Percentiles rank a stretch among this genome's conserved stretches.
Conservation (phyloP, 345 rosid genomes). For the Gossypium arboreum region DNA sequence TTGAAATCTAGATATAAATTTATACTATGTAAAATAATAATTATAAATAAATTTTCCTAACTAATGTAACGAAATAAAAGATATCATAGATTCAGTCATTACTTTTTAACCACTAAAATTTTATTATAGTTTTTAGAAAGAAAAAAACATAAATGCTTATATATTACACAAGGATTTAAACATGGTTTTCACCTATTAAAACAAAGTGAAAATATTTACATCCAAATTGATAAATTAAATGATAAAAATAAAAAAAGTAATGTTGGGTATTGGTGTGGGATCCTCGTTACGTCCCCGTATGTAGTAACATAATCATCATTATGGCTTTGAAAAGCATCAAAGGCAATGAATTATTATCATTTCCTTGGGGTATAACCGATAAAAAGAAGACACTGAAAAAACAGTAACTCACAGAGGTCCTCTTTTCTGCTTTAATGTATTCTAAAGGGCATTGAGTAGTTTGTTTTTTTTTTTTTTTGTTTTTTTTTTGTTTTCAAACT, state of each 20-base stretch:
- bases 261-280: background rate
- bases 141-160: too few species aligned
- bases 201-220: too few species aligned
- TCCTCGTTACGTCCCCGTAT: background rate
- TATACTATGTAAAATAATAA: too few species aligned
- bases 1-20: too few species aligned
- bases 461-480: constrained; percentile 17
- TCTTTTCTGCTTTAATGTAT: constrained; percentile 23
- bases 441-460: constrained; percentile 23
- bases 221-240: background rate
- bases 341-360: constrained; percentile 15
- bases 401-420: constrained; percentile 4
- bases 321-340: constrained; percentile 21
- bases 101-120: too few species aligned
- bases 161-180: too few species aligned
- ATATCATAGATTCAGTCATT: too few species aligned
- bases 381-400: background rate
- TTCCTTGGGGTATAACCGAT: constrained; percentile 23
- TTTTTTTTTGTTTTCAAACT: constrained; percentile 24
- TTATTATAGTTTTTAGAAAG: too few species aligned
- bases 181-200: too few species aligned
- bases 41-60: too few species aligned
- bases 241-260: background rate
- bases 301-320: constrained; percentile 22
- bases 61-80: too few species aligned